Base-by-base conservation (phyloP, 2,329 filamentous ascomycete genomes). In the Rhynchosporium agropyri region DNA sequence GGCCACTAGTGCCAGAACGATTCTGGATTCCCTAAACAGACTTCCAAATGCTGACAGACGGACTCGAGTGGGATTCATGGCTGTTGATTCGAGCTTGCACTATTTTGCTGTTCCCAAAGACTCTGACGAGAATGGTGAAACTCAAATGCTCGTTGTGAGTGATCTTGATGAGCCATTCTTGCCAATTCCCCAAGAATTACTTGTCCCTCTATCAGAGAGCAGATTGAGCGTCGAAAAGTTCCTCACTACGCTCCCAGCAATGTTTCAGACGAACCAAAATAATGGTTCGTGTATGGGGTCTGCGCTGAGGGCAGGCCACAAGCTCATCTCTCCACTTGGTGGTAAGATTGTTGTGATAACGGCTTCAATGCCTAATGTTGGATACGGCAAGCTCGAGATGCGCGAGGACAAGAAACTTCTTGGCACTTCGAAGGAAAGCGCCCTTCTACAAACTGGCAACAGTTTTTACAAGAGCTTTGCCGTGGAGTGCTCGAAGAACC, bases 391-490 rank as follows among this genome's bases (percentile, higher is more conserved):
- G 79, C 85, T 96, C 61, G 92, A 96, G 43, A 90, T 96, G 86
- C 85, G 95, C 72, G 94, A 98, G 77, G 93, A 99, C 77, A 97
- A 97, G 82, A 97, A 97, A 78, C 79, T 96, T 15, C 81, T 99
- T 29, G 95, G 95, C 42, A 99, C 95, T 1, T 92, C 89, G 69
- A 97, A 97, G 77, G 95, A 99, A 76, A 92, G 86, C 68, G 82
- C 84, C 65, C 83, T 99, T 38, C 80, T 99, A 58, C 94, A 98
- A 76, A 97, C 95, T 0, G 90, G 87, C 46, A 97, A 92, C 79
- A 92, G 91, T 74, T 99, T 98, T 78, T 99, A 98, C 84, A 99
- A 99, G 83, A 96, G 91, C 72, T 99, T 99, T 73, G 95, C 95
- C 0, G 95, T 99, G 3, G 95, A 99, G 76, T 99, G 95, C 78